Evolutionary conservation across 805 yeast genomes (phyloP), one percentile per base, ranked within the genome.

Genomic region (Teunomyces lycoperdinae): DNA sequence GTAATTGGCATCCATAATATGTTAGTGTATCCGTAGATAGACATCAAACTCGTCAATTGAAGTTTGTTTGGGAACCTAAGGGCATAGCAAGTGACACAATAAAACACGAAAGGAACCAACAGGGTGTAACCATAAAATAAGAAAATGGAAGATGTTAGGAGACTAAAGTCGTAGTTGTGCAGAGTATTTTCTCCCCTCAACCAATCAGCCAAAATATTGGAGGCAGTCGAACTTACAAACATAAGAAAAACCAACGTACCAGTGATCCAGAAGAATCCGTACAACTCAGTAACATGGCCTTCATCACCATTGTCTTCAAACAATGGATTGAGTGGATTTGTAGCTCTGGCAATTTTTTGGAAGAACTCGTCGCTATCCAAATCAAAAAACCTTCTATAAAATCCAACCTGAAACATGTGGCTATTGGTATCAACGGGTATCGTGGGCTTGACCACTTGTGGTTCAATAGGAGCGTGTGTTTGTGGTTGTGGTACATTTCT

Each of bases 221-320:
- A 79, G 16, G 87, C 77, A 0, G 96, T 85, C 31, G 86, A 79
- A 40, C 90, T 78, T 49, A 89, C 83, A 67, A 90, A 90, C 62
- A 88, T 73, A 29, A 84, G 70, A 53, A 87, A 80, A 0, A 88
- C 81, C 43, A 89, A 79, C 0, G 96, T 85, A 0, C 90, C 89
- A 9, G 92, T 87, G 39, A 91, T 83, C 98, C 98, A 91, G 14
- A 89, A 71, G 6, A 95, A 86, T 0, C 97, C 97, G 63, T 89
- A 92, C 45, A 91, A 68, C 58, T 91, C 98, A 1, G 68, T 61
- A 8, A 53, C 50, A 11, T 74, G 72, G 34, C 74, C 74, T 41
- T 73, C 71, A 30, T 64, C 71, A 6, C 57, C 60, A 13, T 58
- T 55, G 26, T 59, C 57, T 2, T 45, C 56, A 16, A 62, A 58